Percentiles rank a stretch among this genome's conserved stretches.
These are phyloP conservation scores for Boletus sp. DNA, from an alignment of 1,284 basidiomycete genomes.

Conservation along the genomic window DNA sequence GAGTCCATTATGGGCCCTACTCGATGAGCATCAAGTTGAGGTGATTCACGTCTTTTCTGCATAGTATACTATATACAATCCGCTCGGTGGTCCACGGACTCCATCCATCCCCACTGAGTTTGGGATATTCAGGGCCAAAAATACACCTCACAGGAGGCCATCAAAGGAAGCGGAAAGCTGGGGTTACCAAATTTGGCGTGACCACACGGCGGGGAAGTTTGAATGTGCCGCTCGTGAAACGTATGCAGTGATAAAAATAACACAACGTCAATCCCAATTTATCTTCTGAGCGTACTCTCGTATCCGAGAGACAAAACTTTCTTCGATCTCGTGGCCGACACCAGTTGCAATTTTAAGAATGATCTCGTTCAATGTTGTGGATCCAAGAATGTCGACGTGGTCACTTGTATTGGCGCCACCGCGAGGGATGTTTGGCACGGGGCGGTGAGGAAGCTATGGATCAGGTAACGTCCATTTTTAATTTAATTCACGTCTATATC, in stretches of 20 bases:
- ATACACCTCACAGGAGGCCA: no score
- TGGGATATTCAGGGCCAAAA: no score
- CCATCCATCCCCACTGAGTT: no score
- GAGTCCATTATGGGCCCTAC: no score
- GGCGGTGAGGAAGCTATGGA: constrained; percentile 77
- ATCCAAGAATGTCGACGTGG: constrained; percentile 93
- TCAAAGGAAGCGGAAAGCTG: no score
- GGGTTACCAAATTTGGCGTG: no score
- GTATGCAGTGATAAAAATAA: constrained; percentile 9
- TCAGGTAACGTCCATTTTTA: constrained; percentile 8
- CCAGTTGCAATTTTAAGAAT: constrained; percentile 86
- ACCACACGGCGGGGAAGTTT: no score
- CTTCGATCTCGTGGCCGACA: constrained; percentile 63
- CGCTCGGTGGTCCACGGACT: no score
- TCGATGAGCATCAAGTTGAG: no score
- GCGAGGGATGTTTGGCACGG: constrained; percentile 70
- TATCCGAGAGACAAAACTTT: constrained; percentile 79
- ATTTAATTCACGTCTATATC: constrained; percentile 3
- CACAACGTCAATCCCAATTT: constrained; percentile 61
- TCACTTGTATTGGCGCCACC: constrained; percentile 90
- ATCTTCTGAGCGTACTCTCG: constrained; percentile 72
- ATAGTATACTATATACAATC: no score
- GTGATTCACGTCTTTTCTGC: no score
- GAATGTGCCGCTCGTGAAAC: constrained; percentile 1
- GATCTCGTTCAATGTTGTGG: constrained; percentile 84